phyloP scores from a whole-genome alignment of 2,329 filamentous ascomycete genomes.

The Fusarium pseudoanthophilum region DNA sequence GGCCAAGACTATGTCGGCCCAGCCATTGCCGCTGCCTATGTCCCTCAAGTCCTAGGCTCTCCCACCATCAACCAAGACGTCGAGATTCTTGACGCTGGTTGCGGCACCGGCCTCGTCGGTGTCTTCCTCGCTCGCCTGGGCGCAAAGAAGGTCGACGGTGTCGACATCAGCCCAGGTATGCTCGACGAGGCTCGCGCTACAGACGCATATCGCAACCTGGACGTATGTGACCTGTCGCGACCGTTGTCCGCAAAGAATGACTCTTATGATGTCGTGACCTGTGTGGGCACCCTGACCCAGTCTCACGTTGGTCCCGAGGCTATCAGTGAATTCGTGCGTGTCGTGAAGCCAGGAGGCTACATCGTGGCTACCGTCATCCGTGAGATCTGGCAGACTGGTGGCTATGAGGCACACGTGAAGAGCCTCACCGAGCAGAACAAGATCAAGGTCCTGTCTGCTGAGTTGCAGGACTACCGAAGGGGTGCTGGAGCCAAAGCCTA shows the following conservation, averaged over 20 bases:
- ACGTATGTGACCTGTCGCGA: constrained; percentile 58
- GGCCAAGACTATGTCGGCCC: constrained; percentile 58
- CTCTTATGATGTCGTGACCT: constrained; percentile 62
- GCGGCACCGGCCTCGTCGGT: constrained; percentile 65
- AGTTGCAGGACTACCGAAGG: constrained; percentile 48
- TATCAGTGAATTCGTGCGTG: constrained; percentile 60
- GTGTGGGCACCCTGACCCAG: constrained; percentile 65
- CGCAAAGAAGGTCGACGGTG: constrained; percentile 60
- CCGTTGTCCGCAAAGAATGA: constrained; percentile 53
- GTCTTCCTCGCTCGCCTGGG: constrained; percentile 56
- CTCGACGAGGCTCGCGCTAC: constrained; percentile 61
- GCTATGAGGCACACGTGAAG: constrained; percentile 58
- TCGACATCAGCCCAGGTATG: constrained; percentile 65
- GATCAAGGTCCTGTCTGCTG: constrained; percentile 44
- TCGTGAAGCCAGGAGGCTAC: constrained; percentile 59
- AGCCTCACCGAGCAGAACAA: constrained; percentile 41
- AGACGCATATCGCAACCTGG: constrained; percentile 58
- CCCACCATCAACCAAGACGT: constrained; percentile 37
- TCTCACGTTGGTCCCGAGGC: constrained; percentile 64
- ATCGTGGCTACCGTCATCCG: constrained; percentile 63
- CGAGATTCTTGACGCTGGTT: constrained; percentile 64
- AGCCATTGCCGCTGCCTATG: constrained; percentile 48
- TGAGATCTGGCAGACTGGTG: constrained; percentile 60
- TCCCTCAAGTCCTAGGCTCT: constrained; percentile 47
- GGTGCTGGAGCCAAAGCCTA: constrained; percentile 46